Base-by-base conservation (phyloP, 1,139 yeast species). In the Diutina rugosa region DNA sequence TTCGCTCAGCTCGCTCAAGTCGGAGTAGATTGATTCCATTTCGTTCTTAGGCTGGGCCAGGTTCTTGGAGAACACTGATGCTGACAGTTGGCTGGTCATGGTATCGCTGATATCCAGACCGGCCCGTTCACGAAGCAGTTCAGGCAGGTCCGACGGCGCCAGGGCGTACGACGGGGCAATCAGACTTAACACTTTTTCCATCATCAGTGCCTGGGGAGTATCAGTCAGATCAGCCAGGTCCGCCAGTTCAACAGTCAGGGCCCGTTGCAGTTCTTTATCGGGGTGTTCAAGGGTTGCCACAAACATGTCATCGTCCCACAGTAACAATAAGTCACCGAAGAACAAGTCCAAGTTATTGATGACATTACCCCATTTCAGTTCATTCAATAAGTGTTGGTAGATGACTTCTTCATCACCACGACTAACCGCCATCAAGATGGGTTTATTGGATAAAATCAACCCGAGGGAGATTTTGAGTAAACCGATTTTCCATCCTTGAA, bases 401-500 rank as follows among this genome's bases (percentile, higher is more conserved):
- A 82, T 72, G 29, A 82, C 80, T 63, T 84, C 90, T 59, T 82
- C 84, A 60, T 82, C 86, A 28, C 73, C 76, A 46, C 66, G 64
- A 16, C 70, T 72, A 57, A 82, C 73, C 29, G 74, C 70, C 72
- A 80, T 69, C 56, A 84, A 70, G n/a, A 79, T 70, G 7, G 77
- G 76, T 59, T 77, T 72, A 64, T 84, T 84, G 53, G 77, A 72
- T 41, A 78, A 65, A 54, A 84, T 69, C 26, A 84, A 70, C 0
- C 86, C 84, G 55, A 84, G 63, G 0, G 86, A 82, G 9, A 82
- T 76, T 61, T 85, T 79, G 69, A 84, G 77, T 62, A 84, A 70
- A 0, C 88, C 86, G 35, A 76, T 73, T 61, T 83, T 79, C 72
- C 85, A 85, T 14, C 90, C 90, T 67, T 84, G 87, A 46, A 84